phyloP scores from a whole-genome alignment of 352 stramenopile genomes.

The Phytophthora cactorum region DNA sequence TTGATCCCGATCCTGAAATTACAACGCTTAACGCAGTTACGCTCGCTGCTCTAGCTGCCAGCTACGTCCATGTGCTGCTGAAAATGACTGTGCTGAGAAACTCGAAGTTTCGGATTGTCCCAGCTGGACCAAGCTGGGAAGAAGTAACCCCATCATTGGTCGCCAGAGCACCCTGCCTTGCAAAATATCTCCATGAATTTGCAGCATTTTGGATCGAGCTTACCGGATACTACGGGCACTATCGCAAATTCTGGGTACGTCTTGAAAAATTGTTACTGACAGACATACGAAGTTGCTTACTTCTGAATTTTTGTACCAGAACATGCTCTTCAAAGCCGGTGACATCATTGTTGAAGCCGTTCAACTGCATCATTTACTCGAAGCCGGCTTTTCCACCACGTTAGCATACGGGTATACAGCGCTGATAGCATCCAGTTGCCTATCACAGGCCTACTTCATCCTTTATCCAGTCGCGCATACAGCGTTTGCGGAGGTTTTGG shows the following conservation, averaged over 20 bases:
- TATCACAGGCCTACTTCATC: constrained; percentile 22
- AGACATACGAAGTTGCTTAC: neutral
- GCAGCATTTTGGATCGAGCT: constrained; percentile 5
- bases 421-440: constrained; percentile 17
- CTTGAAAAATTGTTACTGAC: neutral
- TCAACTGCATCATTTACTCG: constrained; percentile 22
- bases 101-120: neutral
- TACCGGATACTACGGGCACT: constrained; percentile 10
- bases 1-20: constrained; percentile 15
- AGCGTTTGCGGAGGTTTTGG: constrained; percentile 31
- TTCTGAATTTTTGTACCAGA: neutral
- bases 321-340: constrained; percentile 18
- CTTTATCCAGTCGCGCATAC: constrained; percentile 7
- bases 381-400: constrained; percentile 12
- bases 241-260: constrained; percentile 19
- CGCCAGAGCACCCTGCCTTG: neutral
- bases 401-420: constrained; percentile 17
- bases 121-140: neutral
- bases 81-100: constrained; percentile 32
- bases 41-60: constrained; percentile 19
- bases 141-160: neutral
- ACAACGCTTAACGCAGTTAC: constrained; percentile 17
- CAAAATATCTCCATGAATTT: neutral
- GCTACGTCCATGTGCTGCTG: constrained; percentile 34
- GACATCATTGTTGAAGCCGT: constrained; percentile 24